Base-by-base conservation (phyloP, 805 yeast species). In the Saturnispora serradocipensis region DNA sequence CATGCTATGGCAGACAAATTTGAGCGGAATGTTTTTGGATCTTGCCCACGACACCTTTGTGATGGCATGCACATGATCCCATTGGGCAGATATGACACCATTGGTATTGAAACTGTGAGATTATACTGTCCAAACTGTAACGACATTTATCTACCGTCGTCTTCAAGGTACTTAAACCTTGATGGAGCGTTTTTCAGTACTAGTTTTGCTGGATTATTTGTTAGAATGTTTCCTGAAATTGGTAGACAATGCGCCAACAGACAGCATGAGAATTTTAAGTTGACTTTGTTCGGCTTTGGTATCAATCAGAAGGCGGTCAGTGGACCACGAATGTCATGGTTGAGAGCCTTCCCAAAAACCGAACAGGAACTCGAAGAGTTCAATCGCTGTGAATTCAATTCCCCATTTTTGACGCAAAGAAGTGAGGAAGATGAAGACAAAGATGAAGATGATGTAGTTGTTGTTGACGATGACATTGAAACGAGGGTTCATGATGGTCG, bases 161-260 rank as follows among this genome's bases (percentile, higher is more conserved):
- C 89, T 51, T 81, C 90, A n/a, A 75, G 96, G 55, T 90, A 87
- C 67, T 71, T 86, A 53, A 87, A 88, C 62, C 80, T 93, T 43
- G 99, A 93, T 67, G 99, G 99, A 5, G 97, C 98, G 1, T 93
- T 85, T 62, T 93, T 95, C 72, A 98, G 99, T 5, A 88, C 98
- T 0, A 83, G 95, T 35, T 93, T 93, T 70, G 93, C 97, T 1
- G 97, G 97, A 2, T 76, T 93, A 58, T 86, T 93, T 61, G 80
- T 93, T 54, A 86, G 89, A 64, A 85, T 87, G 77, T 89, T 84
- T 70, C 88, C 93, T n/a, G 97, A 88, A 57, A 79, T 89, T 48
- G 95, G 86, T 63, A 79, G 80, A 59, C 42, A 38, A 88, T 86
- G 61, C 82, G 88, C 58, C 46, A 20, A 74, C 76, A 52, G 73